phyloP scores from a whole-genome alignment of 73 alveolate species.

The Blepharisma stoltei region DNA sequence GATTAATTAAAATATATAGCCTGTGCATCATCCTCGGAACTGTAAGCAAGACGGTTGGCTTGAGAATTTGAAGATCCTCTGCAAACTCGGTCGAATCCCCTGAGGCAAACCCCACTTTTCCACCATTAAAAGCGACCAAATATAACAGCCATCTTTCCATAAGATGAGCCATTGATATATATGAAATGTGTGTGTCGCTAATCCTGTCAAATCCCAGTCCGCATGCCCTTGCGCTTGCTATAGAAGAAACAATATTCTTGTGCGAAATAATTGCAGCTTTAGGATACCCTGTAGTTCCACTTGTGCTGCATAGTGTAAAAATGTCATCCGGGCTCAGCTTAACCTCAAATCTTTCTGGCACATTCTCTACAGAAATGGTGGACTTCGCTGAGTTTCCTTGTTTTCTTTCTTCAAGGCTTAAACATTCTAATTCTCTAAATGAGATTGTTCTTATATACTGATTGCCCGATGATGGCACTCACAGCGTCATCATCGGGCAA shows the following conservation, averaged over 20 bases:
- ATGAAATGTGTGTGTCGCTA: background rate
- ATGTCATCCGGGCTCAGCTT: background rate
- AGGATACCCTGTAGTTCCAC: background rate
- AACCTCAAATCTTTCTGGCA: background rate
- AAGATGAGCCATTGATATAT: background rate
- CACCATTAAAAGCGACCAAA: background rate
- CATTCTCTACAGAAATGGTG: background rate
- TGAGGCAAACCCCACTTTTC: conserved; percentile 53
- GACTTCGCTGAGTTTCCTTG: too few species aligned
- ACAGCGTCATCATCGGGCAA: too few species aligned
- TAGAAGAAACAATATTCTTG: background rate
- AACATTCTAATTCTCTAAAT: too few species aligned
- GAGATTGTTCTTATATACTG: too few species aligned
- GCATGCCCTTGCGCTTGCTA: background rate
- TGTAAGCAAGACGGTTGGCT: conserved; percentile 67
- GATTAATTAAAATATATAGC: conserved; percentile 49
- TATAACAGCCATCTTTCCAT: background rate
- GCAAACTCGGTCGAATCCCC: conserved; percentile 54
- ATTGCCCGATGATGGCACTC: too few species aligned
- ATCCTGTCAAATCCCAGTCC: background rate
- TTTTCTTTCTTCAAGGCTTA: too few species aligned
- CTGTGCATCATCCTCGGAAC: conserved; percentile 70
- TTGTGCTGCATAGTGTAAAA: background rate
- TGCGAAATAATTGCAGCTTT: background rate
- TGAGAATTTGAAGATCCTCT: conserved; percentile 63